A percentile compares a stretch with the other conserved stretches of the same genome.
Evolutionary conservation across 1,139 yeast species (phyloP).

Genomic region (Casaregolazyma suthepensis): DNA sequence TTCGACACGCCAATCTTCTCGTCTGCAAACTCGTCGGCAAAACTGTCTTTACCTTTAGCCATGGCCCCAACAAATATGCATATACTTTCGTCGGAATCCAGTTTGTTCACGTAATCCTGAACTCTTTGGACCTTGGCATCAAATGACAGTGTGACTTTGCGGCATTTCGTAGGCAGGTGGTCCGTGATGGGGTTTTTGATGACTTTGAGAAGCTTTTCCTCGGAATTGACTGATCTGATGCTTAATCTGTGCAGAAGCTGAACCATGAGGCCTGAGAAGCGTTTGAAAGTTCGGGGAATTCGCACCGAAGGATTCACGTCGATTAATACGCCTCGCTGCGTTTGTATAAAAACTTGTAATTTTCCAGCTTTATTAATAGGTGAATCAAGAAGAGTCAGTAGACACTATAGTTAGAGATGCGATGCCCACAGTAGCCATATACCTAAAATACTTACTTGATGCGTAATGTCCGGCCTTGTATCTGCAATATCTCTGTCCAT

Average conservation of each 20-base stretch:
- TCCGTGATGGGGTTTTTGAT: slow-evolving; percentile 96
- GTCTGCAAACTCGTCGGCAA: slow-evolving; percentile 95
- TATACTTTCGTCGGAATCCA: slow-evolving; percentile 85
- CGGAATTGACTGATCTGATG: slow-evolving; percentile 89
- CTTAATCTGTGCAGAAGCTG: slow-evolving; percentile 88
- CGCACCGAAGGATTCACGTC: slow-evolving; percentile 96
- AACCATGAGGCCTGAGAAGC: slow-evolving; percentile 97
- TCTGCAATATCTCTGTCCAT: slow-evolving; percentile 97
- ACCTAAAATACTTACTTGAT: slow-evolving; percentile 36
- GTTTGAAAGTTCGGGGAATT: slow-evolving; percentile 95
- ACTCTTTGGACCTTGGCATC: slow-evolving; percentile 87
- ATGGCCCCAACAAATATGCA: slow-evolving; percentile 98
- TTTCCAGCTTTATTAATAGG: slow-evolving; percentile 97
- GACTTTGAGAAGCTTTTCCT: slow-evolving; percentile 86
- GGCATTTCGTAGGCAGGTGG: slow-evolving; percentile 92
- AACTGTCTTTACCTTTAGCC: slow-evolving; percentile 97
- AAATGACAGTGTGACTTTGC: slow-evolving; percentile 86
- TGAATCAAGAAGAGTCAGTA: slow-evolving; percentile 84
- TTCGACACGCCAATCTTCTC: slow-evolving; percentile 94
- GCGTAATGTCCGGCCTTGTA: slow-evolving; percentile 97
- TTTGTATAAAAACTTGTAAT: slow-evolving; percentile 91
- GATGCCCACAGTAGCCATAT: not conserved
- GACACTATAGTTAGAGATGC: slow-evolving; percentile 39
- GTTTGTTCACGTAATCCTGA: slow-evolving; percentile 75
- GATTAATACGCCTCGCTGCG: slow-evolving; percentile 88